phyloP scores from a whole-genome alignment of 2,329 filamentous ascomycete species.

The Trichoderma pleuroti region DNA sequence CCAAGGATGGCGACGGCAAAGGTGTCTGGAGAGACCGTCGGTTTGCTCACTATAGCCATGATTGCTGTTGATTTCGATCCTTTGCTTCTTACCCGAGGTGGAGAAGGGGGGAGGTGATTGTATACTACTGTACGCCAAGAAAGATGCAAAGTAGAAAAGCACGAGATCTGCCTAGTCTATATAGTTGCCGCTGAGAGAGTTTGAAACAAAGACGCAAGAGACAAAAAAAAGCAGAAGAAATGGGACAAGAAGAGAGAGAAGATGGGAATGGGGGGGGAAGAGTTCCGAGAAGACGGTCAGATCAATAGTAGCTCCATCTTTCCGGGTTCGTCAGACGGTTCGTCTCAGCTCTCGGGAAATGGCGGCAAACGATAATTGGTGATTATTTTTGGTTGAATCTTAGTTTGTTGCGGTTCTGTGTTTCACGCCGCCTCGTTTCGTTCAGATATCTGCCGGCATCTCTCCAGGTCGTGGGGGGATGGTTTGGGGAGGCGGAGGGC shows the following conservation, averaged over 20 bases:
- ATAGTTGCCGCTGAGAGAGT: background rate
- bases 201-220: background rate
- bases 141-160: background rate
- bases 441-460: background rate
- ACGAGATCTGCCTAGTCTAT: conserved; percentile 7
- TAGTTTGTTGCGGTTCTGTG: background rate
- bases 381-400: background rate
- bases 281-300: conserved; percentile 10
- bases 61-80: background rate
- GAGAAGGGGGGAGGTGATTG: background rate
- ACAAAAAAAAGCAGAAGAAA: background rate
- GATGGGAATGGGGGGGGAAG: background rate
- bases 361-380: background rate
- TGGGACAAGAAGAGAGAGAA: background rate
- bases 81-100: background rate
- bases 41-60: conserved; percentile 2
- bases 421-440: background rate
- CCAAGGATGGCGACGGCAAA: conserved; percentile 12
- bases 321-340: conserved; percentile 4
- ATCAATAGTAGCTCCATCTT: conserved; percentile 3
- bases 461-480: background rate
- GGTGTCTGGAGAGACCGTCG: background rate
- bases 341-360: background rate
- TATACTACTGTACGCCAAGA: background rate
- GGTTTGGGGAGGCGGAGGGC: background rate